These are phyloP conservation scores for Scheffersomyces titani DNA, from an alignment of 1,139 yeast genomes.

Conservation along the genomic window DNA sequence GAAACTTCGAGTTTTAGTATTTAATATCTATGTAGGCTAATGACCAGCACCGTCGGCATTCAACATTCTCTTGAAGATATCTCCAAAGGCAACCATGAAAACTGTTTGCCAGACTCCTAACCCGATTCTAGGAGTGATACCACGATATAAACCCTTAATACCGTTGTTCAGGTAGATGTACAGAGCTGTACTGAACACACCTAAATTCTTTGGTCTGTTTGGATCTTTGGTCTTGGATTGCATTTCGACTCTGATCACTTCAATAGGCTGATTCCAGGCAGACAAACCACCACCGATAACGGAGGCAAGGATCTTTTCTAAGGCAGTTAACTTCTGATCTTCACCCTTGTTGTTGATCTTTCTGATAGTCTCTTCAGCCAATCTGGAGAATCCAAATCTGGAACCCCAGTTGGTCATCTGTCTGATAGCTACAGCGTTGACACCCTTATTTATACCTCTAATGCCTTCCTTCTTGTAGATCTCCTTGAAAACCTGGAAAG, in stretches of 20 bases:
- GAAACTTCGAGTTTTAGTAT: background rate
- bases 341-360: constrained; percentile 59
- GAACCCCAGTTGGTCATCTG: constrained; percentile 99
- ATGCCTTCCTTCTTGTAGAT: constrained; percentile 86
- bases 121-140: constrained; percentile 96
- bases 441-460: constrained; percentile 94
- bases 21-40: constrained; percentile 5
- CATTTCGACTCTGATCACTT: constrained; percentile 97
- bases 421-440: constrained; percentile 98
- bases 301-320: constrained; percentile 83
- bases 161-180: constrained; percentile 86
- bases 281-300: constrained; percentile 95
- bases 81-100: constrained; percentile 99
- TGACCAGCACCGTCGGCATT: constrained; percentile 48
- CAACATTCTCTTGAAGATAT: constrained; percentile 57
- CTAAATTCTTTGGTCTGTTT: constrained; percentile 89
- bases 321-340: constrained; percentile 63
- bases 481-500: constrained; percentile 83
- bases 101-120: constrained; percentile 98
- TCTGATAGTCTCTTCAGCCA: constrained; percentile 86
- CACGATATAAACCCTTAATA: constrained; percentile 87
- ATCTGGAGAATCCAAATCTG: constrained; percentile 87
- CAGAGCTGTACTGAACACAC: constrained; percentile 74
- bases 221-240: constrained; percentile 92
- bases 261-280: constrained; percentile 99